phyloP scores from a whole-genome alignment of 169 alveolate species.

The Eimeria praecox region DNA sequence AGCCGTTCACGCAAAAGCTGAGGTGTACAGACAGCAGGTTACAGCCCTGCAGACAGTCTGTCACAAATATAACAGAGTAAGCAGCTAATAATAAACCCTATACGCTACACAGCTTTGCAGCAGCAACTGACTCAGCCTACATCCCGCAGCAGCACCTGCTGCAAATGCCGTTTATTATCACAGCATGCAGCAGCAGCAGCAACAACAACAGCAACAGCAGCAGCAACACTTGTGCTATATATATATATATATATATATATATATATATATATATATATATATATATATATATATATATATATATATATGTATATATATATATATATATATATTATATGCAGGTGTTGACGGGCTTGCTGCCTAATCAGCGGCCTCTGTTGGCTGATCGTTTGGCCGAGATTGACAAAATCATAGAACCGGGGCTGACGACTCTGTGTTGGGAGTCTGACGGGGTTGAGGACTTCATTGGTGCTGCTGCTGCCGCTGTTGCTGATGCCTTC shows the following conservation, averaged over 20 bases:
- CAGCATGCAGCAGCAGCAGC: not conserved
- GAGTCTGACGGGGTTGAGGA: conserved; percentile 91
- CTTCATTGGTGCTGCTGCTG: conserved; percentile 90
- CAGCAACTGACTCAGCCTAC: too few relatives aligned
- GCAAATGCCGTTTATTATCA: too few relatives aligned
- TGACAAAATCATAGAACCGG: conserved; percentile 93
- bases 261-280: not conserved
- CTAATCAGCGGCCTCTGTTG: conserved; percentile 96
- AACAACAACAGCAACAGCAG: not conserved
- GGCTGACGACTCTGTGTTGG: conserved; percentile 94
- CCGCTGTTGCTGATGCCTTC: conserved; percentile 90
- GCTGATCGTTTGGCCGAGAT: conserved; percentile 92
- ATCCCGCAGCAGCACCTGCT: too few relatives aligned
- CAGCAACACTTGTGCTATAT: not conserved
- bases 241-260: not conserved
- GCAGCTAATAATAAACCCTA: not conserved
- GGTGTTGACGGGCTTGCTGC: conserved; percentile 92
- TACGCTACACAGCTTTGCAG: not conserved
- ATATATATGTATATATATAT: not conserved
- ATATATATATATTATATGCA: conserved; percentile 10
- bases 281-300: not conserved
- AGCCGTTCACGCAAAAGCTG: conserved; percentile 89
- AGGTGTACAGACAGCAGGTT: conserved; percentile 91
- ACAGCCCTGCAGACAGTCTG: conserved; percentile 93
- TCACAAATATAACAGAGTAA: conserved; percentile 92